phyloP scores from a whole-genome alignment of 2,329 filamentous ascomycete species.

The Fusarium euwallaceae region DNA sequence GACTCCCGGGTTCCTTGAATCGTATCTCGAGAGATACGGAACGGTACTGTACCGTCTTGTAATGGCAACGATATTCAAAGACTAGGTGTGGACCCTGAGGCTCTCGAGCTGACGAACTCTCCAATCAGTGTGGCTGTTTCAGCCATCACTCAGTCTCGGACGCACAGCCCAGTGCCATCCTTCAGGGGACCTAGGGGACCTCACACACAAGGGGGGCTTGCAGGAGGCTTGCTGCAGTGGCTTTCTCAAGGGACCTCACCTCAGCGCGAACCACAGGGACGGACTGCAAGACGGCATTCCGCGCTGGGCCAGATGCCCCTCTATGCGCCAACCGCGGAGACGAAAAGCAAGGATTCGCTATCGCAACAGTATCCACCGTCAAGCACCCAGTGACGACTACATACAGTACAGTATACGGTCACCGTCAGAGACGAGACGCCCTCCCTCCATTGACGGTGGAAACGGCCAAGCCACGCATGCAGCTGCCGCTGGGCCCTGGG shows the following conservation, averaged over 20 bases:
- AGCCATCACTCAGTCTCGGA: conserved; percentile 28
- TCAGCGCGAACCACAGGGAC: conserved; percentile 10
- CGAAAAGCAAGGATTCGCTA: conserved; percentile 20
- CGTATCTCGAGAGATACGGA: conserved; percentile 24
- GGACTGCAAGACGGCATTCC: conserved; percentile 5
- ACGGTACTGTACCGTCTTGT: conserved; percentile 31
- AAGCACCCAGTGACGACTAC: conserved; percentile 34
- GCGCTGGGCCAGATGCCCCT: background rate
- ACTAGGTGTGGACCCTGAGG: conserved; percentile 46
- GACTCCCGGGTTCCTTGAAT: conserved; percentile 21
- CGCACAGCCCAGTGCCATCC: background rate
- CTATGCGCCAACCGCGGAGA: conserved; percentile 22
- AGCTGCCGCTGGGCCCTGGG: conserved; percentile 4
- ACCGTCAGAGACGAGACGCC: conserved; percentile 32
- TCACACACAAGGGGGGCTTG: conserved; percentile 16
- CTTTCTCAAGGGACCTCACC: background rate
- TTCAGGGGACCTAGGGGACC: conserved; percentile 24
- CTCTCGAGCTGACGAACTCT: conserved; percentile 28
- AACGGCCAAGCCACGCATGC: conserved; percentile 28
- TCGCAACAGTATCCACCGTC: conserved; percentile 31
- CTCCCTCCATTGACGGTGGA: conserved; percentile 28
- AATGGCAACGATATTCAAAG: conserved; percentile 32
- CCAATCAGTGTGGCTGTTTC: conserved; percentile 37
- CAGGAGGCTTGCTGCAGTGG: conserved; percentile 6
- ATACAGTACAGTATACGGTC: conserved; percentile 26